Evolutionary conservation across 768 basidiomycete genomes (phyloP).

Genomic region (Multifurca ochricompacta): DNA sequence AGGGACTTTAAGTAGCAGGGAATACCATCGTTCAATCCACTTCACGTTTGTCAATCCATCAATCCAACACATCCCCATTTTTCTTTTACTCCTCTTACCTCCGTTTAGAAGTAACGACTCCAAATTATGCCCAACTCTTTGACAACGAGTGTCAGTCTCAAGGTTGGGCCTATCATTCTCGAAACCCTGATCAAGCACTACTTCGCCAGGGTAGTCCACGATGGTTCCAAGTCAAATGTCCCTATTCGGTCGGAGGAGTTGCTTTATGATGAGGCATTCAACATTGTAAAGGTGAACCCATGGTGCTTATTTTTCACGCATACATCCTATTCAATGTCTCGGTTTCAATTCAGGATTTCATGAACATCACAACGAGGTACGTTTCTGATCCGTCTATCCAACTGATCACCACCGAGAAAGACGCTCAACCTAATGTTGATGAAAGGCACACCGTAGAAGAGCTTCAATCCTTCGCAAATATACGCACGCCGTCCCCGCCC

Average conservation of each 20-base stretch:
- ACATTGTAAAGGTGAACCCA: slow-evolving; percentile 55
- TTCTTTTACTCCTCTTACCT: not conserved
- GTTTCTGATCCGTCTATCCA: slow-evolving; percentile 21
- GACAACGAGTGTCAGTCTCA: slow-evolving; percentile 52
- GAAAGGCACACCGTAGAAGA: slow-evolving; percentile 79
- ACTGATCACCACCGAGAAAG: slow-evolving; percentile 1
- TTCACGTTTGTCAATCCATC: too few relatives aligned
- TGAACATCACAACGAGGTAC: slow-evolving; percentile 64
- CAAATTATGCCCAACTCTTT: slow-evolving; percentile 41
- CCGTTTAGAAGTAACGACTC: not conserved
- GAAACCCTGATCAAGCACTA: slow-evolving; percentile 84
- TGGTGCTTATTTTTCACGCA: not conserved
- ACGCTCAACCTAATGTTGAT: not conserved
- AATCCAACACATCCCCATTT: too few relatives aligned
- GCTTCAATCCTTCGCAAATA: slow-evolving; percentile 73
- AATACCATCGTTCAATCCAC: too few relatives aligned
- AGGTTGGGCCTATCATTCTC: slow-evolving; percentile 62
- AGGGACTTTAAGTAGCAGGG: too few relatives aligned
- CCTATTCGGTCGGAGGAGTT: slow-evolving; percentile 61
- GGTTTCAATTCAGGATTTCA: slow-evolving; percentile 51
- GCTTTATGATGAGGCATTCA: slow-evolving; percentile 75
- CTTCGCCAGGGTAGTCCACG: slow-evolving; percentile 45
- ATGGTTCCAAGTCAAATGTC: slow-evolving; percentile 1
- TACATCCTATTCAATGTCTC: not conserved
- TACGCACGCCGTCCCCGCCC: slow-evolving; percentile 76